Percentiles rank a stretch among this genome's conserved stretches.
Conservation (phyloP, 495 filamentous ascomycete species). For the Talaromyces proteolyticus region DNA sequence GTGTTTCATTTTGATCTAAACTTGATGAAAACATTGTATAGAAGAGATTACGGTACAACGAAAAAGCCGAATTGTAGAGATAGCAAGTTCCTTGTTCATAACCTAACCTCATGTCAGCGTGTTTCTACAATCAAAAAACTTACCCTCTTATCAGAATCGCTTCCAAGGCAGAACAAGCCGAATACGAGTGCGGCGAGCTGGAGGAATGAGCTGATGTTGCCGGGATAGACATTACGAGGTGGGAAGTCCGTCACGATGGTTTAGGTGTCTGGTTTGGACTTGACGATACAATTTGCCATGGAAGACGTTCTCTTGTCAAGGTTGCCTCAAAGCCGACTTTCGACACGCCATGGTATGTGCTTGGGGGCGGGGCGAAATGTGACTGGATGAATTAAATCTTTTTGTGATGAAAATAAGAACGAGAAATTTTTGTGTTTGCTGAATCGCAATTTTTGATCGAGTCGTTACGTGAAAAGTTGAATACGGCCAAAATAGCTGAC, state of each 20-base stretch:
- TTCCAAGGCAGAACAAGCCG: neutral
- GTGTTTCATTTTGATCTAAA: no score
- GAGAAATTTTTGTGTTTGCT: neutral
- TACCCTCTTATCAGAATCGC: no score
- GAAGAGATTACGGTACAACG: no score
- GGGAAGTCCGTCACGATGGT: no score
- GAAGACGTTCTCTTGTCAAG: no score
- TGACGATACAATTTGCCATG: no score
- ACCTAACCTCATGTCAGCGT: neutral
- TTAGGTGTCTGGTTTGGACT: neutral
- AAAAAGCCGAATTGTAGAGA: no score
- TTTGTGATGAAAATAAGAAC: neutral
- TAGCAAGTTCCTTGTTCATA: neutral
- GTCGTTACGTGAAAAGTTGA: slow-evolving; percentile 41
- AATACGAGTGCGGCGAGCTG: neutral
- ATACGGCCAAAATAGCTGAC: slow-evolving; percentile 37
- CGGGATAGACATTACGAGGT: no score
- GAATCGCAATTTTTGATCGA: slow-evolving; percentile 21
- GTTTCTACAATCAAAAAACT: neutral
- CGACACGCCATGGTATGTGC: neutral
- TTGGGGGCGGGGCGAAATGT: no score
- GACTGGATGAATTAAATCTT: no score
- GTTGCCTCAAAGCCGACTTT: neutral
- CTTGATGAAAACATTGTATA: no score
- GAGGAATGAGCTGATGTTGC: neutral